These are phyloP conservation scores for Termitomyces sp. DNA, from an alignment of 768 basidiomycete genomes.

Conservation along the genomic window DNA sequence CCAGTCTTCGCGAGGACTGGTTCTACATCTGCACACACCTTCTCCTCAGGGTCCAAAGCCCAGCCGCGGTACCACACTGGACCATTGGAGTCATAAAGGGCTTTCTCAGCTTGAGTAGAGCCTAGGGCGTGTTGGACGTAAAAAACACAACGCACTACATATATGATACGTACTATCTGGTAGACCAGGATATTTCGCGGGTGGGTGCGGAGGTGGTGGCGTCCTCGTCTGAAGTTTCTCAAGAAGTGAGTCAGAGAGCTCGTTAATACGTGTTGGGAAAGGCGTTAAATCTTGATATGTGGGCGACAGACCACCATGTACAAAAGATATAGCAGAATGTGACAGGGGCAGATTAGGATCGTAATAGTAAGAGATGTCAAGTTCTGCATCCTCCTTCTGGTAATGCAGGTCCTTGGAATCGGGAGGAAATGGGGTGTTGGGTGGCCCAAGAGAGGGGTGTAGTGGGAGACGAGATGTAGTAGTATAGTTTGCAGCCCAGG, in stretches of 20 bases:
- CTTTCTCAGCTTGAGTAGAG: slow-evolving; percentile 60
- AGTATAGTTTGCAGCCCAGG: slow-evolving; percentile 86
- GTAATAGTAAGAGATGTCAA: slow-evolving; percentile 15
- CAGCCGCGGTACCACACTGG: slow-evolving; percentile 96
- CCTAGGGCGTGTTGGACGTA: slow-evolving; percentile 26
- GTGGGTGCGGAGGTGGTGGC: slow-evolving; percentile 80
- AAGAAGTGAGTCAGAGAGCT: slow-evolving; percentile 64
- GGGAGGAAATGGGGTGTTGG: slow-evolving; percentile 58
- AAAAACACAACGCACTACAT: slow-evolving; percentile 5
- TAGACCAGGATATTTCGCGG: slow-evolving; percentile 65
- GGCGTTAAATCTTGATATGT: slow-evolving; percentile 71
- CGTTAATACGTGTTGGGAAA: slow-evolving; percentile 82
- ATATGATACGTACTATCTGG: slow-evolving; percentile 38
- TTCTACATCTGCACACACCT: slow-evolving; percentile 68
- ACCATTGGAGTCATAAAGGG: slow-evolving; percentile 72
- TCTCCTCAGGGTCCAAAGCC: slow-evolving; percentile 69
- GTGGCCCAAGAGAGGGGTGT: slow-evolving; percentile 62
- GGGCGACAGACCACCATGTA: slow-evolving; percentile 88
- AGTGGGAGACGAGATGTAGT: slow-evolving; percentile 78
- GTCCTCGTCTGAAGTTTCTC: slow-evolving; percentile 58
- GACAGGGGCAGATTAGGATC: slow-evolving; percentile 48
- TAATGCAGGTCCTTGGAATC: slow-evolving; percentile 13
- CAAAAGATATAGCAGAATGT: slow-evolving; percentile 83
- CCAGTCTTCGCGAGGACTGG: slow-evolving; percentile 69
- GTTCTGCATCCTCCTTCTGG: neutral